Percentiles rank a stretch among this genome's conserved stretches.
Evolutionary conservation across 2,329 filamentous ascomycete species (phyloP).

Genomic region (Diaporthe citriasiana): DNA sequence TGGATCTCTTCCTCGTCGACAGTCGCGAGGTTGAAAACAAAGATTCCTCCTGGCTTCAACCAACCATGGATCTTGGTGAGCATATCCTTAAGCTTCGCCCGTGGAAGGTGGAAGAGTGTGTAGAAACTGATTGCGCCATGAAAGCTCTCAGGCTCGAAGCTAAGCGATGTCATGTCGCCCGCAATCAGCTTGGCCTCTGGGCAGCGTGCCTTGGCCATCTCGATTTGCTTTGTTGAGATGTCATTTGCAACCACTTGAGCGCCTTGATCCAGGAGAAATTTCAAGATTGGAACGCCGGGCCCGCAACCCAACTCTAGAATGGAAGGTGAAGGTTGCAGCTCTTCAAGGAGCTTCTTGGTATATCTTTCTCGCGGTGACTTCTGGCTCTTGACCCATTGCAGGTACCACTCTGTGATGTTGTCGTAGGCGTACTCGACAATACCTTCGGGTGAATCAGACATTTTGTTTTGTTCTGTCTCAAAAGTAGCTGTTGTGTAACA

Average conservation of each 20-base stretch:
- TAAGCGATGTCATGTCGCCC: neutral
- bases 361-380: neutral
- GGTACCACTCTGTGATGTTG: neutral
- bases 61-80: neutral
- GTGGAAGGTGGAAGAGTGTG: neutral
- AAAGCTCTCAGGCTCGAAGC: neutral
- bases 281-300: neutral
- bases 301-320: neutral
- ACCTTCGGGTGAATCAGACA: neutral
- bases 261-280: neutral
- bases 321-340: neutral
- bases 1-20: neutral
- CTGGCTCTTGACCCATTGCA: neutral
- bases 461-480: neutral
- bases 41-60: neutral
- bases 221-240: neutral
- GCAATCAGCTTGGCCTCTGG: neutral
- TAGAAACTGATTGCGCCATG: neutral
- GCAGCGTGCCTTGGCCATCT: neutral
- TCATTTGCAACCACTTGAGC: neutral
- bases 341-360: neutral
- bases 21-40: neutral
- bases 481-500: neutral
- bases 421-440: neutral
- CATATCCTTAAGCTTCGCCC: neutral